A percentile compares a stretch with the other conserved stretches of the same genome.
These are phyloP conservation scores for Erucastrum elatum DNA, from an alignment of 345 rosid species.

Conservation along the genomic window DNA sequence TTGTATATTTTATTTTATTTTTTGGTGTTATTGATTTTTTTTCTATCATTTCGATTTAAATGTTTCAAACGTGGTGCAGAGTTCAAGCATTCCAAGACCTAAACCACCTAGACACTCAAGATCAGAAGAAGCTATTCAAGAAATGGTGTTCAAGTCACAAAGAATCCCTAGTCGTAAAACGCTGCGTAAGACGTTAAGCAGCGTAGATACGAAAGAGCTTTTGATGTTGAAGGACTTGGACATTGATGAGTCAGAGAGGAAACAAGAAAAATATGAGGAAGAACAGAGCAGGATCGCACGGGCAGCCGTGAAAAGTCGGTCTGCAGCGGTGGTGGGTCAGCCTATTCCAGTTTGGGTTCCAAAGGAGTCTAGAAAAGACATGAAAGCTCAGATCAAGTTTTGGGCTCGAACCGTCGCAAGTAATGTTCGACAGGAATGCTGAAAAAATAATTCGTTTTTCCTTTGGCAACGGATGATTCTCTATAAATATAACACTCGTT, in stretches of 20 bases:
- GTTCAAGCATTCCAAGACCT: constrained; percentile 41
- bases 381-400: constrained; percentile 67
- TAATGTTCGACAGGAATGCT: constrained; percentile 57
- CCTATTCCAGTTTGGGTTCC: constrained; percentile 47
- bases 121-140: constrained; percentile 39
- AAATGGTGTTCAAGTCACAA: constrained; percentile 8
- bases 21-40: neutral
- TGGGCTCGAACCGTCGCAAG: constrained; percentile 79
- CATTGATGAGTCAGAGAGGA: constrained; percentile 38
- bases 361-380: constrained; percentile 47
- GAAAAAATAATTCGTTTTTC: neutral
- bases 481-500: neutral
- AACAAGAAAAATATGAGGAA: constrained; percentile 37
- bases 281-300: constrained; percentile 11
- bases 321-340: constrained; percentile 47
- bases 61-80: constrained; percentile 11
- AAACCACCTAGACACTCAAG: constrained; percentile 49
- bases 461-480: constrained; percentile 14
- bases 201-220: constrained; percentile 50
- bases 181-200: constrained; percentile 45
- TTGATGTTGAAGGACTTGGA: constrained; percentile 54
- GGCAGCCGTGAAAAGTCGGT: constrained; percentile 36
- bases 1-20: neutral
- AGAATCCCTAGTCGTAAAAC: constrained; percentile 4
- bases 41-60: neutral